Percentiles rank a stretch among this genome's conserved stretches.
Conservation (phyloP, 345 rosid species). For the Geranium rotundifolium region DNA sequence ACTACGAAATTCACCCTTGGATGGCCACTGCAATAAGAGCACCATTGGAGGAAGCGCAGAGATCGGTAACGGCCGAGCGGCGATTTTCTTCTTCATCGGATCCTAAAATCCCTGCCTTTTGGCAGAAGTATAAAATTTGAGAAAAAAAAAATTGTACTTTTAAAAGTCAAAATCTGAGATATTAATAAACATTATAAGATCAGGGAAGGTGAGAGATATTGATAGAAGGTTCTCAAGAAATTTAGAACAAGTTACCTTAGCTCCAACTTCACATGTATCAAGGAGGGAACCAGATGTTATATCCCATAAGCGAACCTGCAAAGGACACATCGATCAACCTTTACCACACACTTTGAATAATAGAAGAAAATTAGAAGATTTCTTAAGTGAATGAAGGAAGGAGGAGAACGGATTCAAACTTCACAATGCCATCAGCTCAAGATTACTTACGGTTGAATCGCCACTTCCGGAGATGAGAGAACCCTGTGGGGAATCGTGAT, state of each 20-base stretch:
- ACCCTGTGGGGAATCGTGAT: conserved; percentile 40
- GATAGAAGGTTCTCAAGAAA: too few relatives aligned
- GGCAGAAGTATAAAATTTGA: conserved; percentile 17
- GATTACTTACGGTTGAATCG: conserved; percentile 68
- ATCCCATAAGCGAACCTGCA: conserved; percentile 91
- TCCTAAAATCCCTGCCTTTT: conserved; percentile 45
- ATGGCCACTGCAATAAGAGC: conserved; percentile 56
- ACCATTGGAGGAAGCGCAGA: conserved; percentile 42
- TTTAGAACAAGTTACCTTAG: conserved; percentile 33
- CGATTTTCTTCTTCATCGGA: conserved; percentile 31
- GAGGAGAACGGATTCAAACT: neutral
- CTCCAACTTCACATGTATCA: conserved; percentile 65
- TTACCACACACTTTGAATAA: conserved; percentile 4
- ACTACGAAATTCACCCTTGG: conserved; percentile 45
- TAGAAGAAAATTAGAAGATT: neutral
- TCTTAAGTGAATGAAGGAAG: too few relatives aligned
- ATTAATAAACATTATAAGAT: neutral
- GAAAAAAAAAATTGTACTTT: neutral
- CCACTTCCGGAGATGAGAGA: conserved; percentile 91
- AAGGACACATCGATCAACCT: conserved; percentile 4
- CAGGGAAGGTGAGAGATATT: too few relatives aligned
- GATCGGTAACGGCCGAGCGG: conserved; percentile 44
- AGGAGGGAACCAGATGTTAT: conserved; percentile 66
- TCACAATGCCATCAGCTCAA: conserved; percentile 4
- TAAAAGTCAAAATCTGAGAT: too few relatives aligned